phyloP scores from a whole-genome alignment of 2,329 filamentous ascomycete genomes.

The Shiraia sp. region DNA sequence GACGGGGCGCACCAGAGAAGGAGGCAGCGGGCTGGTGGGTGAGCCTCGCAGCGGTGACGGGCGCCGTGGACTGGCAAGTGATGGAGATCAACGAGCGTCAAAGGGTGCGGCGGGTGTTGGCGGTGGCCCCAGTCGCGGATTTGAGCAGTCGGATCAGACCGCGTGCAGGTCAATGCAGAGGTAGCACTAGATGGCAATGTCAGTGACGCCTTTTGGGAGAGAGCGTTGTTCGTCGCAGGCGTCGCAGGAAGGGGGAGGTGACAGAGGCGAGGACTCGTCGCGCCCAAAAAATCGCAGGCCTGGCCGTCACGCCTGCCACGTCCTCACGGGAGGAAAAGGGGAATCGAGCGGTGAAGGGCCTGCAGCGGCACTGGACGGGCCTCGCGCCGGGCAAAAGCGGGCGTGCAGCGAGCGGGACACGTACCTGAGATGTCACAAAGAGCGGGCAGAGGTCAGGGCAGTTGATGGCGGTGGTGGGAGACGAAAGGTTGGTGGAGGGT shows the following conservation, averaged over 20 bases:
- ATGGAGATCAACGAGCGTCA: conserved; percentile 23
- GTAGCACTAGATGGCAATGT: conserved; percentile 37
- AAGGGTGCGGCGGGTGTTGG: conserved; percentile 21
- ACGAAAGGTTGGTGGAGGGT: conserved; percentile 34
- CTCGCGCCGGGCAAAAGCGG: conserved; percentile 14
- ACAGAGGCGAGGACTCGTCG: conserved; percentile 16
- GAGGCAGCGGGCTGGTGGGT: conserved; percentile 24
- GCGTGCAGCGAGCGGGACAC: conserved; percentile 22
- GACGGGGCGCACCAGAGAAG: conserved; percentile 39
- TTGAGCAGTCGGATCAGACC: conserved; percentile 39
- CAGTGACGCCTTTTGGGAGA: conserved; percentile 17
- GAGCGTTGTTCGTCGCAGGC: conserved; percentile 15
- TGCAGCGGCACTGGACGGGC: conserved; percentile 25
- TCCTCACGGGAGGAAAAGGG: conserved; percentile 36
- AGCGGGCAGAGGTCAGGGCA: conserved; percentile 27
- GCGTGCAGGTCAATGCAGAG: conserved; percentile 46
- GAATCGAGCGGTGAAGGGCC: conserved; percentile 36
- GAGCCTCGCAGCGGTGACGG: conserved; percentile 26
- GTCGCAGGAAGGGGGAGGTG: conserved; percentile 11
- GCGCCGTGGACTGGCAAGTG: conserved; percentile 27
- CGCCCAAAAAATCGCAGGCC: conserved; percentile 26
- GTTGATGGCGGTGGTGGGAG: conserved; percentile 33
- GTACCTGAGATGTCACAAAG: conserved; percentile 36
- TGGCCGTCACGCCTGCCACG: conserved; percentile 37
- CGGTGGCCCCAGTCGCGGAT: conserved; percentile 32